These are phyloP conservation scores for Arthrobotrys musiformis DNA, from an alignment of 2,329 filamentous ascomycete species.

Conservation along the genomic window DNA sequence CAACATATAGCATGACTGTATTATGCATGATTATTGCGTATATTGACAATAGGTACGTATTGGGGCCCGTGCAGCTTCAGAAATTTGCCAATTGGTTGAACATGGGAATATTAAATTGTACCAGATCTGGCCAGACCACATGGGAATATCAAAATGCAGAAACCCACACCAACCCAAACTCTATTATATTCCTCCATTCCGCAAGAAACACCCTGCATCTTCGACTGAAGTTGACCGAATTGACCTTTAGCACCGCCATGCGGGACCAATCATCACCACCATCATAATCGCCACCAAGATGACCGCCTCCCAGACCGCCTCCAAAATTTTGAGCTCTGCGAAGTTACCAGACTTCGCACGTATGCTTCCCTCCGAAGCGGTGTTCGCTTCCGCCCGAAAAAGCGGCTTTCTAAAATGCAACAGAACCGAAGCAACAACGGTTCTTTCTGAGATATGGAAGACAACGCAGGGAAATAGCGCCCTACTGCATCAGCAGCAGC, in stretches of 20 bases:
- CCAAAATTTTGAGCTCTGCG: slow-evolving; percentile 22
- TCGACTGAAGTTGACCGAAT: neutral
- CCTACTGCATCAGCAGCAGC: neutral
- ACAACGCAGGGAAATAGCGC: slow-evolving; percentile 18
- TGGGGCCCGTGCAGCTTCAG: no score
- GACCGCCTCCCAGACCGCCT: slow-evolving; percentile 14
- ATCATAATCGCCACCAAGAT: neutral
- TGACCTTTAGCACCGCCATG: neutral
- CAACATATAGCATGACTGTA: no score
- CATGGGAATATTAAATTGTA: no score
- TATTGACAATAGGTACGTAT: no score
- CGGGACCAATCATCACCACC: neutral
- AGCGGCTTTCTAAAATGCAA: slow-evolving; percentile 52
- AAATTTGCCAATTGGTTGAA: no score
- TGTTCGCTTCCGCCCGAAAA: slow-evolving; percentile 38
- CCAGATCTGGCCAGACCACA: no score
- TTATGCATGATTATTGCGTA: no score
- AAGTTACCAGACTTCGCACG: slow-evolving; percentile 36
- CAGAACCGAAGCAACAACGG: slow-evolving; percentile 35
- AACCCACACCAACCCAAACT: neutral
- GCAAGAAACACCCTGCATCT: neutral
- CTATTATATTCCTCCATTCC: neutral
- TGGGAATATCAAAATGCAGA: neutral
- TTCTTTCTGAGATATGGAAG: slow-evolving; percentile 32
- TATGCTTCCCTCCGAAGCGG: slow-evolving; percentile 30